phyloP scores from a whole-genome alignment of 2,329 filamentous ascomycete species.

The Calonectria pseudoreteaudii region DNA sequence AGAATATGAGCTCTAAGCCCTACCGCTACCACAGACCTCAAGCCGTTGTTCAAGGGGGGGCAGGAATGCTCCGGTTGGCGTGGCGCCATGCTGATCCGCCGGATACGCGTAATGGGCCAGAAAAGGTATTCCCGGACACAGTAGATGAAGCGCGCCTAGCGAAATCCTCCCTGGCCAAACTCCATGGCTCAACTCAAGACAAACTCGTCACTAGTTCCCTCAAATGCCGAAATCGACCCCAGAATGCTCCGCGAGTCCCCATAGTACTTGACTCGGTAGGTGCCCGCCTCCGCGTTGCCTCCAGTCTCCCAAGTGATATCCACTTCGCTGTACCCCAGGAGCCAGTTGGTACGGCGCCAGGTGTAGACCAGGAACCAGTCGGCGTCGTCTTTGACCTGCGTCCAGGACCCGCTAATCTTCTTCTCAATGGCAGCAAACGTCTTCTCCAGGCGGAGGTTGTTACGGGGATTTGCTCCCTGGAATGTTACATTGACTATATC shows the following conservation, averaged over 20 bases:
- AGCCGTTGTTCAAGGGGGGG: neutral
- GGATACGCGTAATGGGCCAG: neutral
- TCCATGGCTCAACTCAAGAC: slow-evolving; percentile 13
- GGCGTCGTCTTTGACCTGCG: slow-evolving; percentile 74
- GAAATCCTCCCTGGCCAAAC: neutral
- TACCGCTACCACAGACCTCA: neutral
- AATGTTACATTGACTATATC: slow-evolving; percentile 76
- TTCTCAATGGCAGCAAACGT: slow-evolving; percentile 84
- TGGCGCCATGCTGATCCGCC: neutral
- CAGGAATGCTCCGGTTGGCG: neutral
- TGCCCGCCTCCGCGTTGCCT: slow-evolving; percentile 66
- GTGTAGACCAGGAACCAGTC: slow-evolving; percentile 88
- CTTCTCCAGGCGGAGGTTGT: slow-evolving; percentile 82
- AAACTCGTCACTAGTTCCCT: slow-evolving; percentile 21
- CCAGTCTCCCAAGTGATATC: slow-evolving; percentile 79
- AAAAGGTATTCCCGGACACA: neutral
- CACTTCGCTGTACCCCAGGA: slow-evolving; percentile 83
- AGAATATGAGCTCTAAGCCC: neutral
- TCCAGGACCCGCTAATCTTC: slow-evolving; percentile 68
- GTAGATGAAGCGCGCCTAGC: neutral
- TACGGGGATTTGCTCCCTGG: slow-evolving; percentile 89
- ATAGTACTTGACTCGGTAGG: slow-evolving; percentile 85
- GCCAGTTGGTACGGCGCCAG: slow-evolving; percentile 78
- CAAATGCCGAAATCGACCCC: slow-evolving; percentile 19
- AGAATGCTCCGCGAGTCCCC: slow-evolving; percentile 76